A percentile compares a stretch with the other conserved stretches of the same genome.
Evolutionary conservation across 768 basidiomycete genomes (phyloP).

Genomic region (Pisolithus microcarpus): DNA sequence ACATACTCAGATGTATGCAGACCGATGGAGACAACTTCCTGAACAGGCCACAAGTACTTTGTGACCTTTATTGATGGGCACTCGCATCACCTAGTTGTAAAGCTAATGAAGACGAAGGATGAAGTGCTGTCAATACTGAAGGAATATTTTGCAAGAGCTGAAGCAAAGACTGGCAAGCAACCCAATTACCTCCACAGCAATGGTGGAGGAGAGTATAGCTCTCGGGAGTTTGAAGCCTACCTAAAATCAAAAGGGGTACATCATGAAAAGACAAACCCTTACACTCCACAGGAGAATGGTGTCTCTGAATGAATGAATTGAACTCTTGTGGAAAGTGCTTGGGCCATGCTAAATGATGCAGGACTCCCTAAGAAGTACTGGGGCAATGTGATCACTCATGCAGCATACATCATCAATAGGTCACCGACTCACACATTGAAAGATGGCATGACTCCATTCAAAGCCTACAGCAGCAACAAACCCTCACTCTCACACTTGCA

Average conservation of each 20-base stretch:
- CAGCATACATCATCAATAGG: too few relatives aligned
- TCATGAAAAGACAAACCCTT: too few relatives aligned
- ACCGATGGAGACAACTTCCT: conserved; percentile 6
- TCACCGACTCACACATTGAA: too few relatives aligned
- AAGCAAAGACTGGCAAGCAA: conserved; percentile 8
- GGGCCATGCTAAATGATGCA: neutral
- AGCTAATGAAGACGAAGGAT: conserved; percentile 3
- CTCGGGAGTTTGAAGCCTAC: too few relatives aligned
- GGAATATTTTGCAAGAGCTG: conserved; percentile 5
- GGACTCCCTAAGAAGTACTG: neutral
- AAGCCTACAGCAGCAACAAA: too few relatives aligned
- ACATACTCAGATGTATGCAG: conserved; percentile 18
- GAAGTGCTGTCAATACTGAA: conserved; percentile 8
- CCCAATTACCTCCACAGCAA: too few relatives aligned
- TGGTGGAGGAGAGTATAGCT: too few relatives aligned
- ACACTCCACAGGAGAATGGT: conserved; percentile 5
- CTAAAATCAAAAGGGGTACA: too few relatives aligned
- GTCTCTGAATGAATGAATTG: conserved; percentile 1
- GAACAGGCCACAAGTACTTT: conserved; percentile 10
- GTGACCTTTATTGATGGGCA: conserved; percentile 16
- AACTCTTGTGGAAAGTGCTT: neutral
- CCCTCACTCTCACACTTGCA: too few relatives aligned
- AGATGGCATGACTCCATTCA: too few relatives aligned
- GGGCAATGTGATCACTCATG: neutral
- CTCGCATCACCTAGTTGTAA: conserved; percentile 10